Evolutionary conservation across 202 grass and related monocot genomes (phyloP).

Genomic region (Schoenoplectus tabernaemontani): DNA sequence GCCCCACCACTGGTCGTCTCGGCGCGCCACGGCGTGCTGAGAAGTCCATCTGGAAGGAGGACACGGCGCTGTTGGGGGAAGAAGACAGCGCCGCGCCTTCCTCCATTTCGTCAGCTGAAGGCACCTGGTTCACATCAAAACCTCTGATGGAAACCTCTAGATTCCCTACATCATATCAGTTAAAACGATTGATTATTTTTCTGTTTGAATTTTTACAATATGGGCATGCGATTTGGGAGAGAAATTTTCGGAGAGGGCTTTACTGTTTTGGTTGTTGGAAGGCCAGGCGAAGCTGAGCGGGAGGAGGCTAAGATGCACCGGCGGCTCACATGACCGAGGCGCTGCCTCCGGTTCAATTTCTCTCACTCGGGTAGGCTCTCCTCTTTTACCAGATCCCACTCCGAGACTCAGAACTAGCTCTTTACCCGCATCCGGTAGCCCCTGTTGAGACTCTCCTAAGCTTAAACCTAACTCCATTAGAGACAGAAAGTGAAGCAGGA

Average conservation of each 20-base stretch:
- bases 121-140: constrained; percentile 80
- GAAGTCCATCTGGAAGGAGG: constrained; percentile 68
- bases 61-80: constrained; percentile 66
- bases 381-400: constrained; percentile 15
- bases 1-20: background rate
- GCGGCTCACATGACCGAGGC: constrained; percentile 26
- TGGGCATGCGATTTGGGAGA: background rate
- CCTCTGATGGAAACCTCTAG: constrained; percentile 45
- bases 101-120: constrained; percentile 33
- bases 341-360: background rate
- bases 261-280: constrained; percentile 27
- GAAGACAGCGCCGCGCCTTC: constrained; percentile 38
- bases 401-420: constrained; percentile 53
- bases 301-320: constrained; percentile 48
- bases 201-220: background rate
- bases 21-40: constrained; percentile 13
- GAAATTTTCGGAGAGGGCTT: background rate
- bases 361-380: background rate
- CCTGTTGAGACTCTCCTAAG: constrained; percentile 38
- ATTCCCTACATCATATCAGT: constrained; percentile 33
- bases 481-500: background rate
- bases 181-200: background rate
- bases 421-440: constrained; percentile 31
- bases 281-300: constrained; percentile 56
- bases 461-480: constrained; percentile 82